Percentiles rank a stretch among this genome's conserved stretches.
Evolutionary conservation across 352 stramenopile genomes (phyloP).

Genomic region (Pythium sukuiense): DNA sequence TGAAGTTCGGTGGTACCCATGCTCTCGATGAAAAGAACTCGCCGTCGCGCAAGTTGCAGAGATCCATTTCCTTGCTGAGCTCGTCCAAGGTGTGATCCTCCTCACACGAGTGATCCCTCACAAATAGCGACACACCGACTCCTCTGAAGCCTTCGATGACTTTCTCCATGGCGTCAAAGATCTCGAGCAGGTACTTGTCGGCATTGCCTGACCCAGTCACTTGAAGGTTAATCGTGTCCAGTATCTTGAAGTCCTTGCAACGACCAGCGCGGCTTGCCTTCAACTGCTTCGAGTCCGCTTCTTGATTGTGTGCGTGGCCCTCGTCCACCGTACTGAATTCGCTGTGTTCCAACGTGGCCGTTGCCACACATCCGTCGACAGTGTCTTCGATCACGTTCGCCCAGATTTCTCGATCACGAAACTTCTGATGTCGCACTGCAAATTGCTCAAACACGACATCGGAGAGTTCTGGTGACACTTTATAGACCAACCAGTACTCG

Average conservation of each 20-base stretch:
- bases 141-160: conserved; percentile 4
- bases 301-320: conserved; percentile 6
- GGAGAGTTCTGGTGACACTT: conserved; percentile 15
- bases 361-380: conserved; percentile 8
- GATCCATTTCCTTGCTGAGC: neutral
- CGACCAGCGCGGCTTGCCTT: conserved; percentile 4
- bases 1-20: conserved; percentile 15
- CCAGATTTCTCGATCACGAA: conserved; percentile 2
- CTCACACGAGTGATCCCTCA: conserved; percentile 3
- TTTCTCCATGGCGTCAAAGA: conserved; percentile 14
- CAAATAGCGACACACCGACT: conserved; percentile 8
- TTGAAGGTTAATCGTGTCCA: conserved; percentile 19
- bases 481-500: conserved; percentile 13
- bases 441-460: conserved; percentile 16
- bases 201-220: conserved; percentile 8
- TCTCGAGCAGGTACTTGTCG: conserved; percentile 8
- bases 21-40: neutral
- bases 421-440: conserved; percentile 10
- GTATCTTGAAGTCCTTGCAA: conserved; percentile 1
- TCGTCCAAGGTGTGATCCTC: conserved; percentile 11
- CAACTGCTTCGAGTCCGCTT: conserved; percentile 2
- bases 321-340: conserved; percentile 9
- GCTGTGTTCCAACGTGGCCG: conserved; percentile 9
- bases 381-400: conserved; percentile 11
- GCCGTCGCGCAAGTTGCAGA: neutral